phyloP scores from a whole-genome alignment of 2,329 filamentous ascomycete species.

The Aaosphaeria pasadenensis region DNA sequence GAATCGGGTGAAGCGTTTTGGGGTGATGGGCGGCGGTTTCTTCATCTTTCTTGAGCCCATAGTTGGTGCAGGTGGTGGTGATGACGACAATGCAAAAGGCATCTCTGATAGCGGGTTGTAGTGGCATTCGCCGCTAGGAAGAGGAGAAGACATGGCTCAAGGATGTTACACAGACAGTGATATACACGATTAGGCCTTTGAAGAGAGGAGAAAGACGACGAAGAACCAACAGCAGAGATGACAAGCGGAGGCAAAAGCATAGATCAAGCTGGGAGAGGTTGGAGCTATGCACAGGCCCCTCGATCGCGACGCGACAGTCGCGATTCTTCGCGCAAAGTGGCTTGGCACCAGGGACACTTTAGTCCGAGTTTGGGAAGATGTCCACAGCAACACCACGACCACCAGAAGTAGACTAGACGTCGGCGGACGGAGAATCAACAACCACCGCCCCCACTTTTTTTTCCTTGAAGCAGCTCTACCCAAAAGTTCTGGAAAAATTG shows the following conservation, averaged over 20 bases:
- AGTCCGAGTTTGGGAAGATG: not conserved
- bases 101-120: constrained; percentile 33
- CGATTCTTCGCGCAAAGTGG: constrained; percentile 16
- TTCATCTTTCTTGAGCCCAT: constrained; percentile 38
- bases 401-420: not conserved
- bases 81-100: constrained; percentile 33
- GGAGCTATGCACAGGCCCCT: constrained; percentile 11
- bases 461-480: constrained; percentile 6
- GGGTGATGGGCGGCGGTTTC: constrained; percentile 50
- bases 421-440: constrained; percentile 16
- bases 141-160: constrained; percentile 24
- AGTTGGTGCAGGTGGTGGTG: constrained; percentile 26
- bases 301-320: constrained; percentile 9
- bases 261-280: constrained; percentile 12
- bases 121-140: constrained; percentile 16
- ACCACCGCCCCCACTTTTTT: constrained; percentile 19
- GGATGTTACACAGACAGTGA: not conserved
- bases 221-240: not conserved
- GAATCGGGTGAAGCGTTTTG: constrained; percentile 51
- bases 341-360: not conserved
- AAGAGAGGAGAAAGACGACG: not conserved
- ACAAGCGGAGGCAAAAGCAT: not conserved
- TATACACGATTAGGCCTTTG: not conserved
- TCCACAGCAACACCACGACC: too few species aligned
- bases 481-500: constrained; percentile 12